These are phyloP conservation scores for Neostapfia colusana DNA, from an alignment of 176 grass and related monocot genomes.

Conservation along the genomic window DNA sequence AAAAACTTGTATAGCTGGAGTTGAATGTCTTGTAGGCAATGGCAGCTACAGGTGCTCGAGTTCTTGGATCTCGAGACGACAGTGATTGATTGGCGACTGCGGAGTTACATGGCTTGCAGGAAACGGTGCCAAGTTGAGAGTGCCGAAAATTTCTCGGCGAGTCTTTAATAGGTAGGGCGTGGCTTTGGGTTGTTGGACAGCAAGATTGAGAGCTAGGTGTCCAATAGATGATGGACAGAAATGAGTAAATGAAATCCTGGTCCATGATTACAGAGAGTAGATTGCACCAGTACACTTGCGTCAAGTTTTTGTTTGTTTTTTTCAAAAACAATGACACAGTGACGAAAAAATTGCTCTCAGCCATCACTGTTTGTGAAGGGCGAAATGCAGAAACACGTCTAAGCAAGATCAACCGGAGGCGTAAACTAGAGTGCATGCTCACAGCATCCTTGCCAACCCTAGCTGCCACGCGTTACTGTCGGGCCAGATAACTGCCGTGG, in stretches of 20 bases:
- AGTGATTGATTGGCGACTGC: constrained; percentile 22
- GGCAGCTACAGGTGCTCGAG: not conserved
- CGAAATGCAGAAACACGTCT: too few relatives aligned
- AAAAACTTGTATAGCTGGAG: not conserved
- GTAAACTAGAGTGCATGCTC: not conserved
- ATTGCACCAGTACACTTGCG: not conserved
- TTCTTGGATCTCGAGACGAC: not conserved
- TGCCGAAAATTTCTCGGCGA: not conserved
- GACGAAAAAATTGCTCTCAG: too few relatives aligned
- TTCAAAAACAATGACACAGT: too few relatives aligned
- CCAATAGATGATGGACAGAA: not conserved
- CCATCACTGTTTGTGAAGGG: too few relatives aligned
- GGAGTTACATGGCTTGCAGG: constrained; percentile 26
- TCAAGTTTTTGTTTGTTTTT: too few relatives aligned
- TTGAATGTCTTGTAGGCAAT: not conserved
- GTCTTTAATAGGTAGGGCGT: not conserved
- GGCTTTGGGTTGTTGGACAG: not conserved
- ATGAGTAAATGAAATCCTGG: not conserved
- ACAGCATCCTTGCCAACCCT: not conserved
- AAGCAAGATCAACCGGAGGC: not conserved
- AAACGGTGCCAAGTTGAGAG: constrained; percentile 22
- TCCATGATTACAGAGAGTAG: not conserved
- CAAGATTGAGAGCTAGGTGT: not conserved
- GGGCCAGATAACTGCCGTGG: not conserved
- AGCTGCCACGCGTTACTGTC: not conserved